Percentiles rank a stretch among this genome's conserved stretches.
phyloP scores from a whole-genome alignment of 1,284 basidiomycete genomes.

The Ceraceosorus bombacis region DNA sequence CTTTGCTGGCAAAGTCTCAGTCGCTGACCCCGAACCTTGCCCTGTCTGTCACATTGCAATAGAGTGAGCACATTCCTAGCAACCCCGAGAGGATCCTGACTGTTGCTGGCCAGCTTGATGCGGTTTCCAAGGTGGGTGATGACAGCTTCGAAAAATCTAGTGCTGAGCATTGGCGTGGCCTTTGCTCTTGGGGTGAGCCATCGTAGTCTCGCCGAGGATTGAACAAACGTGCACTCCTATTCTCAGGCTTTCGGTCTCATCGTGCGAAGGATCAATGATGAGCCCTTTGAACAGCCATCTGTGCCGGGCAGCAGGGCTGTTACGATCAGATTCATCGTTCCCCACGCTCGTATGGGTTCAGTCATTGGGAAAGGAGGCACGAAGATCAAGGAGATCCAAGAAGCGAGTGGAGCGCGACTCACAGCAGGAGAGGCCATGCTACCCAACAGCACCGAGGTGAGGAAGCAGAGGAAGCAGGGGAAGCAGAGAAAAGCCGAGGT shows the following conservation, averaged over 20 bases:
- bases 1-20: neutral
- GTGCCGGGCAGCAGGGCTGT: conserved; percentile 95
- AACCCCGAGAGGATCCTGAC: conserved; percentile 97
- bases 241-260: conserved; percentile 91
- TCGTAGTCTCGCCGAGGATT: neutral
- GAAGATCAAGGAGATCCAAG: conserved; percentile 99
- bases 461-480: neutral
- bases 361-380: conserved; percentile 95
- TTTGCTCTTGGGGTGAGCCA: neutral
- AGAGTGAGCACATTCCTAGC: conserved; percentile 53
- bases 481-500: neutral
- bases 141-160: neutral
- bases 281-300: conserved; percentile 94
- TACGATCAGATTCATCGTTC: conserved; percentile 95
- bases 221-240: neutral
- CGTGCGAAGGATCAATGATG: conserved; percentile 96
- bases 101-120: conserved; percentile 92
- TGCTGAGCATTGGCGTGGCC: too few species aligned
- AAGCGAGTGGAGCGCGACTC: conserved; percentile 88
- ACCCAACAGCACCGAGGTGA: conserved; percentile 84
- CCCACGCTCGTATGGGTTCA: conserved; percentile 97
- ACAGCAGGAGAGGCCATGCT: conserved; percentile 98
- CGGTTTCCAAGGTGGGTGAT: conserved; percentile 79
- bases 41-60: conserved; percentile 2
- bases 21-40: conserved; percentile 1